Conservation (phyloP, 371 early-diverging fungal genomes). For the Mucor ambiguus region DNA sequence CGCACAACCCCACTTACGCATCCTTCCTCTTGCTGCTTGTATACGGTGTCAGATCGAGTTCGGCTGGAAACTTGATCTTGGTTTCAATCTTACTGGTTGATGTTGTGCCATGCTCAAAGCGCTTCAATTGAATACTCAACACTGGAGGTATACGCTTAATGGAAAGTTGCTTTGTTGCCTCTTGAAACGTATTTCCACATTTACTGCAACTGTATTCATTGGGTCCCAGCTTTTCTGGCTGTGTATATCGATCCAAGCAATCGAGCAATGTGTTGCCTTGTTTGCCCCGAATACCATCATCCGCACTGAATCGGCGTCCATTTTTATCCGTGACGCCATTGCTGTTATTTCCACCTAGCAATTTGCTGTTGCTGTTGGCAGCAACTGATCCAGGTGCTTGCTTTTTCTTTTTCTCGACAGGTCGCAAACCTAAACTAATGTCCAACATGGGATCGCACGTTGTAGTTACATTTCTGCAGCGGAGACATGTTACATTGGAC, state of each 20-base stretch:
- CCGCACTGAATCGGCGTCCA: slow-evolving; percentile 20
- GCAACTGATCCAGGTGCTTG: not conserved
- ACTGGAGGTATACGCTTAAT: slow-evolving; percentile 87
- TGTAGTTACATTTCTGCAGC: slow-evolving; percentile 80
- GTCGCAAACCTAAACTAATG: slow-evolving; percentile 82
- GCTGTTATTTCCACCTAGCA: slow-evolving; percentile 5
- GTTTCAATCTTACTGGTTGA: slow-evolving; percentile 85
- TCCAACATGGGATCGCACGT: slow-evolving; percentile 91
- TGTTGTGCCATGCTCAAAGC: slow-evolving; percentile 80
- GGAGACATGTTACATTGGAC: slow-evolving; percentile 85
- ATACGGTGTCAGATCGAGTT: slow-evolving; percentile 92
- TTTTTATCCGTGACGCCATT: slow-evolving; percentile 3
- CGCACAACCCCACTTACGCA: slow-evolving; percentile 17
- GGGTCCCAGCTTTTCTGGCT: slow-evolving; percentile 68
- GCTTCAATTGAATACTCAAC: slow-evolving; percentile 85
- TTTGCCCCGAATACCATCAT: slow-evolving; percentile 13
- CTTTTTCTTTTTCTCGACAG: slow-evolving; percentile 48
- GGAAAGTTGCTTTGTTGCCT: slow-evolving; percentile 87
- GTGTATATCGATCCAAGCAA: slow-evolving; percentile 75
- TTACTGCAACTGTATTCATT: slow-evolving; percentile 77
- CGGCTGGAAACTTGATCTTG: slow-evolving; percentile 81
- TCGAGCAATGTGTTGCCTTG: slow-evolving; percentile 51
- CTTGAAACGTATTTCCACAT: slow-evolving; percentile 67
- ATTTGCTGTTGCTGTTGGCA: not conserved
- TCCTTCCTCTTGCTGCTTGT: slow-evolving; percentile 57